These are phyloP conservation scores for Epichloe gansuensis DNA, from an alignment of 2,329 filamentous ascomycete species.

Conservation along the genomic window DNA sequence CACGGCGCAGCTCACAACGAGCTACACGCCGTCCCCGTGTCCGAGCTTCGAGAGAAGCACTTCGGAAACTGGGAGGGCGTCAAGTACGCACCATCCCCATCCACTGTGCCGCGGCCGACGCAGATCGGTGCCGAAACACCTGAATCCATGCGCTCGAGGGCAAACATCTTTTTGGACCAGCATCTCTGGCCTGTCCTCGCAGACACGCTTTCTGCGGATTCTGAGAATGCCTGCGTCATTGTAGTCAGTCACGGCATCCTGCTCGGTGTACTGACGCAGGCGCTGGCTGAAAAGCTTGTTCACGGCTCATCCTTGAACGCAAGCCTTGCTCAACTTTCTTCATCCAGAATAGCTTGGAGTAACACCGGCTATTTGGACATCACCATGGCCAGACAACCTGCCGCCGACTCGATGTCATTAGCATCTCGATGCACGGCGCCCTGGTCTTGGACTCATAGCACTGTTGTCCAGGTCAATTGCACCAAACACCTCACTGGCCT, in stretches of 20 bases:
- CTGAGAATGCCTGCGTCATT: conserved; percentile 37
- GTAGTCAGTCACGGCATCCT: conserved; percentile 72
- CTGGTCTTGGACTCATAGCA: conserved; percentile 10
- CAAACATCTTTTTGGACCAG: conserved; percentile 51
- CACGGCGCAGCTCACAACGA: background rate
- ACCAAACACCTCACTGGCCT: conserved; percentile 59
- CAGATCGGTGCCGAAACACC: conserved; percentile 49
- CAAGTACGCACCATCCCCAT: conserved; percentile 30
- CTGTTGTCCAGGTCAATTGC: conserved; percentile 41
- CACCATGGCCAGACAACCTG: conserved; percentile 7
- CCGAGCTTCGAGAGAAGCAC: conserved; percentile 56
- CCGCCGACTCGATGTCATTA: conserved; percentile 1
- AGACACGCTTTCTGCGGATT: conserved; percentile 1
- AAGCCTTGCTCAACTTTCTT: background rate
- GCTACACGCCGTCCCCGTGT: conserved; percentile 12
- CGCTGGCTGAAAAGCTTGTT: conserved; percentile 43
- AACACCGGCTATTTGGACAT: conserved; percentile 39
- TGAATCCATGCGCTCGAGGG: conserved; percentile 51
- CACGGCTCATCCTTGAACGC: background rate
- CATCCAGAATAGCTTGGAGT: conserved; percentile 26
- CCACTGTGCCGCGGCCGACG: conserved; percentile 15
- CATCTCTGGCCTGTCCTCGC: conserved; percentile 43
- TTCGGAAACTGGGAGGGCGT: conserved; percentile 61
- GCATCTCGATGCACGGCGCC: conserved; percentile 10
- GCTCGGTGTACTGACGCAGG: conserved; percentile 53